Evolutionary conservation across 805 yeast species (phyloP).

Genomic region (Metschnikowia matae): DNA sequence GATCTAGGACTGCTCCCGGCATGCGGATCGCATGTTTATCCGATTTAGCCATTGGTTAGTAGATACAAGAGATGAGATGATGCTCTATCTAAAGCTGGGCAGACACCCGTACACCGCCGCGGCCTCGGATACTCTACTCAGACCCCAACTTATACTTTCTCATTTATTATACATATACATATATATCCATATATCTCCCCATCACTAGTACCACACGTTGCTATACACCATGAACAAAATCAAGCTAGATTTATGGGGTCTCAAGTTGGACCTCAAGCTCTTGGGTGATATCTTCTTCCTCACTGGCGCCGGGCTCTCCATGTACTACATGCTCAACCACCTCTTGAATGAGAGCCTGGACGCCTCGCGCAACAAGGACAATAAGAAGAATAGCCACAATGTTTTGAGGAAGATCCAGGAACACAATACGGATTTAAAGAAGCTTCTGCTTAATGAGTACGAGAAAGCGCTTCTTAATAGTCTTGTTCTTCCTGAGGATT

Average conservation of each 20-base stretch:
- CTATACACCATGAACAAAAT: constrained; percentile 25
- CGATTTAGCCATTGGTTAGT: constrained; percentile 10
- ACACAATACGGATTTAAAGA: constrained; percentile 54
- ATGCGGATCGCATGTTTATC: constrained; percentile 47
- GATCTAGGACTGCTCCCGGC: constrained; percentile 53
- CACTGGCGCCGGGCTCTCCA: constrained; percentile 63
- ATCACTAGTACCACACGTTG: background rate
- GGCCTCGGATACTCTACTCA: background rate
- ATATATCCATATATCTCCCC: too few species aligned
- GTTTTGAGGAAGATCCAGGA: constrained; percentile 33
- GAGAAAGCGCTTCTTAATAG: constrained; percentile 75
- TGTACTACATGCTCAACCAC: constrained; percentile 56
- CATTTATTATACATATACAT: background rate
- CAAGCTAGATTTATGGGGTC: constrained; percentile 34
- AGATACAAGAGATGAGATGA: constrained; percentile 7
- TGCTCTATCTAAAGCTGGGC: background rate
- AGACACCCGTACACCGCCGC: constrained; percentile 2
- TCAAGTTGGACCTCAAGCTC: constrained; percentile 37
- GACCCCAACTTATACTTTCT: background rate
- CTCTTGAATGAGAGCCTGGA: constrained; percentile 35
- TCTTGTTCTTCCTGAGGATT: constrained; percentile 81
- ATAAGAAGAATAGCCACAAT: constrained; percentile 53
- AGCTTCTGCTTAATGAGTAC: constrained; percentile 59
- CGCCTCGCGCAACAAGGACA: constrained; percentile 46
- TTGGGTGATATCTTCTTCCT: constrained; percentile 39